A percentile compares a stretch with the other conserved stretches of the same genome.
These are phyloP conservation scores for Inosperma sp. DNA, from an alignment of 768 basidiomycete genomes.

Conservation along the genomic window DNA sequence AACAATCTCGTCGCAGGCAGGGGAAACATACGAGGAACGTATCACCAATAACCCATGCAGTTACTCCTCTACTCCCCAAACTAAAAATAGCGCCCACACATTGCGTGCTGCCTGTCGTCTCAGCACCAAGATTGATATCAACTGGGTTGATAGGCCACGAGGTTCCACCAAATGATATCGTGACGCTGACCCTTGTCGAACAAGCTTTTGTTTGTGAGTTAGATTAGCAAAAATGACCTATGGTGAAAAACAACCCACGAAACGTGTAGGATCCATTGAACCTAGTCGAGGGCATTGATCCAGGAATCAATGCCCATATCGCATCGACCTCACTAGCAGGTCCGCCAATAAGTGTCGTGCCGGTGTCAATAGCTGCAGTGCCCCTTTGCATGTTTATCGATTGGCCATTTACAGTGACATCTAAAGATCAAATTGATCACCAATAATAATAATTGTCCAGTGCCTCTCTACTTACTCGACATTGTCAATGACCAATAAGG, in stretches of 20 bases:
- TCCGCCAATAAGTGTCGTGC: conserved; percentile 90
- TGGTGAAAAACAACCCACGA: conserved; percentile 46
- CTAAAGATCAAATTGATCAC: conserved; percentile 30
- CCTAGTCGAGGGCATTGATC: conserved; percentile 39
- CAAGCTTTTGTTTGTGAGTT: conserved; percentile 51
- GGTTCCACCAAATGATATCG: conserved; percentile 74
- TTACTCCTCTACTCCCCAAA: conserved; percentile 40
- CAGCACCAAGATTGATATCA: conserved; percentile 77
- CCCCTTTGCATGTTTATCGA: conserved; percentile 41
- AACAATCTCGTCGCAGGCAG: too few relatives aligned
- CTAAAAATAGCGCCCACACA: conserved; percentile 75
- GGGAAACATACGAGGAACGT: conserved; percentile 63
- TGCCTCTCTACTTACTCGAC: conserved; percentile 47
- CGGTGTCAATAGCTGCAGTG: conserved; percentile 80
- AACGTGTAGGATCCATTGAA: conserved; percentile 72
- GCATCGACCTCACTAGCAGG: conserved; percentile 55
- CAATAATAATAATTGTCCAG: neutral
- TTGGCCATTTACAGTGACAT: conserved; percentile 55
- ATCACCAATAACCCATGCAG: conserved; percentile 69
- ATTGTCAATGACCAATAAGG: conserved; percentile 61
- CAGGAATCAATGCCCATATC: conserved; percentile 65
- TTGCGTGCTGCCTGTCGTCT: conserved; percentile 28
- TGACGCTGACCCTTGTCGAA: conserved; percentile 45
- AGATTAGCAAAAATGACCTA: neutral
- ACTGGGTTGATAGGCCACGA: conserved; percentile 66